Conservation (phyloP, 2,329 filamentous ascomycete genomes). For the Phialemoniopsis sp. region DNA sequence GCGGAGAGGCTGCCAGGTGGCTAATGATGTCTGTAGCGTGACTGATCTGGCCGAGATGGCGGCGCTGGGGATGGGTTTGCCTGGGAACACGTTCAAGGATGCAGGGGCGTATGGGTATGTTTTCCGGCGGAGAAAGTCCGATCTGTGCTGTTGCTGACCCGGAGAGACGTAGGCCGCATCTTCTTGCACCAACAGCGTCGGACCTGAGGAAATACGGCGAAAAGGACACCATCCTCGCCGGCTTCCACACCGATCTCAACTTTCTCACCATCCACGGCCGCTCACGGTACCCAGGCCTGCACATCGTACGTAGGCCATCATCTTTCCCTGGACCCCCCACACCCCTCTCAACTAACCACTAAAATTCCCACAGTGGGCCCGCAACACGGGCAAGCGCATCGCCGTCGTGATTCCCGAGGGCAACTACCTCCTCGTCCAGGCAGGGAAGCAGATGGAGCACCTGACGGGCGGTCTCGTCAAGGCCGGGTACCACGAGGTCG, state of each 20-base stretch:
- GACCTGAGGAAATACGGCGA: conserved; percentile 49
- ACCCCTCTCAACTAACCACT: too few relatives aligned
- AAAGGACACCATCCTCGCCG: conserved; percentile 55
- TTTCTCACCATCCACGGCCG: conserved; percentile 62
- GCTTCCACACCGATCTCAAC: conserved; percentile 62
- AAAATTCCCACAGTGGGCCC: conserved; percentile 38
- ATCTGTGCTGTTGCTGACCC: not conserved
- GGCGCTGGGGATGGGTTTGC: conserved; percentile 50
- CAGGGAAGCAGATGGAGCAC: conserved; percentile 60
- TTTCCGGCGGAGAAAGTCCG: not conserved
- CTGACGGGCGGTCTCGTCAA: conserved; percentile 57
- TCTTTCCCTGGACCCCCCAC: too few relatives aligned
- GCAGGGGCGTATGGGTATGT: conserved; percentile 52
- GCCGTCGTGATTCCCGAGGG: conserved; percentile 54
- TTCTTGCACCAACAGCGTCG: conserved; percentile 57
- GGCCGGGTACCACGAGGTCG: conserved; percentile 59
- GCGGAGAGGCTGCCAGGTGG: not conserved
- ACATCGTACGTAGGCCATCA: conserved; percentile 31
- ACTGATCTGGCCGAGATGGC: conserved; percentile 55
- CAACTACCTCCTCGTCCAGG: conserved; percentile 56
- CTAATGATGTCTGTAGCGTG: conserved; percentile 29
- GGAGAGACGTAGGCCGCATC: conserved; percentile 41
- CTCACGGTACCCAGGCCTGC: conserved; percentile 56
- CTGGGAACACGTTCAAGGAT: conserved; percentile 46
- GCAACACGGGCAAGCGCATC: conserved; percentile 57